These are phyloP conservation scores for Microbotryum intermedium DNA, from an alignment of 1,284 basidiomycete species.

Conservation along the genomic window DNA sequence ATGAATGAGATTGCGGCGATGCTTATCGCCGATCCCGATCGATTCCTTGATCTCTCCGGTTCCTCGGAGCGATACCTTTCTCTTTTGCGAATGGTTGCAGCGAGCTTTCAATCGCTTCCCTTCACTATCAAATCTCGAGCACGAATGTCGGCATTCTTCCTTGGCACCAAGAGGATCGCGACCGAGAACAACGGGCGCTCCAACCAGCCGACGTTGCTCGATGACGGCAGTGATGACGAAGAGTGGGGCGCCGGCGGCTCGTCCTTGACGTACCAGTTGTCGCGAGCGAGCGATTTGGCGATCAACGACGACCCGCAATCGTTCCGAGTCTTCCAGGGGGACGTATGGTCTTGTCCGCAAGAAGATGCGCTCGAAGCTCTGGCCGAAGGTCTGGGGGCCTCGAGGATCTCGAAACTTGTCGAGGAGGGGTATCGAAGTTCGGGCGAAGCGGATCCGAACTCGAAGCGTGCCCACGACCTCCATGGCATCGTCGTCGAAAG, in stretches of 20 bases:
- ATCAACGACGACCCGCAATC: conserved; percentile 31
- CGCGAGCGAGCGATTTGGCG: conserved; percentile 32
- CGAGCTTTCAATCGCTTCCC: conserved; percentile 25
- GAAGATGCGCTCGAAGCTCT: conserved; percentile 74
- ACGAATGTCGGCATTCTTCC: conserved; percentile 38
- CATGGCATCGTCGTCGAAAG: conserved; percentile 45
- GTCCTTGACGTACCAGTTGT: conserved; percentile 36
- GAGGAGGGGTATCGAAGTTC: conserved; percentile 63
- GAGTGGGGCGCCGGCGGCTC: conserved; percentile 36
- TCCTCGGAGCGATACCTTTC: conserved; percentile 32
- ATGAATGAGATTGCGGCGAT: conserved; percentile 56
- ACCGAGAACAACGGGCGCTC: background rate
- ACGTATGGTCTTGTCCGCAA: conserved; percentile 74
- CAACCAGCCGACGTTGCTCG: conserved; percentile 3
- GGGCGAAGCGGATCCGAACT: conserved; percentile 35
- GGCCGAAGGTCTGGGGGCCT: conserved; percentile 47
- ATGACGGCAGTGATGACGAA: conserved; percentile 26
- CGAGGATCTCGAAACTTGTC: conserved; percentile 60
- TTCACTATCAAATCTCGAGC: conserved; percentile 28
- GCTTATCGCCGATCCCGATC: conserved; percentile 32
- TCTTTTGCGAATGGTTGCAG: conserved; percentile 39
- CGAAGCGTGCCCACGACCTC: conserved; percentile 15
- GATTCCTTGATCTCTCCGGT: conserved; percentile 32
- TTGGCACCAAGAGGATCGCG: conserved; percentile 37
- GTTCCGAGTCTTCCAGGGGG: conserved; percentile 60